Base-by-base conservation (phyloP, 176 grass and related monocot genomes). In the Oryza rufipogon region DNA sequence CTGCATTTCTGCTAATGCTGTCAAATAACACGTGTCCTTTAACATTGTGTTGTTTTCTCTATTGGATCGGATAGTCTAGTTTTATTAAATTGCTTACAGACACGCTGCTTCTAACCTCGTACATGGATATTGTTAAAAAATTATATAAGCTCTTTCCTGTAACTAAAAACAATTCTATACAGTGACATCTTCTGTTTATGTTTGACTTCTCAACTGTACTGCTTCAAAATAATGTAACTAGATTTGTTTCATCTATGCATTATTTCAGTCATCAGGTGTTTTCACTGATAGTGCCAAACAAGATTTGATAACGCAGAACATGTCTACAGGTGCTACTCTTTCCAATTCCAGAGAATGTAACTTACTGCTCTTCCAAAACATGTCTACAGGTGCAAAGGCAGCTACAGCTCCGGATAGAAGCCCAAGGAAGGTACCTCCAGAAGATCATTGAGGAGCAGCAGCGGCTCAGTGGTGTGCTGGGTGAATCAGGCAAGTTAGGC, bases 361-460 rank as follows among this genome's bases (percentile, higher is more conserved):
- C 70, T 83, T 34, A 34, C 56, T 38, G 36, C 36, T 38, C 36
- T 22, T 33, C 1, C n/a, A 25, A 67, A 23, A 66, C 19, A 51
- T 48, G 16, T 66, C 41, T 68, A 36, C 25, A 91, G 89, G 76
- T 87, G 74, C 81, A 84, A 81, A 87, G 65, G 76, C 85, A 91
- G 72, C 71, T 87, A 20, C 81, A 91, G 51, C 81, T 91, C 70
- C 63, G 81, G 80, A 91, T 91, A 85, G 89, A 87, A 77, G 76
- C 85, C 66, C 81, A 87, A 77, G 81, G 89, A 33, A 87, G 47
- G 70, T 91, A 81, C 52, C 81, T 87, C 39, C 82, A 87, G 68
- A 84, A 87, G 85, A 81, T 87, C 54, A 91, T 87, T 17, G 81
- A 87, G 64, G 76, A 87, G 48, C 65, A 87, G 65, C 85, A 91